Evolutionary conservation across 345 rosid species (phyloP), one percentile per base, ranked within the genome.

Genomic region (Aethionema arabicum): DNA sequence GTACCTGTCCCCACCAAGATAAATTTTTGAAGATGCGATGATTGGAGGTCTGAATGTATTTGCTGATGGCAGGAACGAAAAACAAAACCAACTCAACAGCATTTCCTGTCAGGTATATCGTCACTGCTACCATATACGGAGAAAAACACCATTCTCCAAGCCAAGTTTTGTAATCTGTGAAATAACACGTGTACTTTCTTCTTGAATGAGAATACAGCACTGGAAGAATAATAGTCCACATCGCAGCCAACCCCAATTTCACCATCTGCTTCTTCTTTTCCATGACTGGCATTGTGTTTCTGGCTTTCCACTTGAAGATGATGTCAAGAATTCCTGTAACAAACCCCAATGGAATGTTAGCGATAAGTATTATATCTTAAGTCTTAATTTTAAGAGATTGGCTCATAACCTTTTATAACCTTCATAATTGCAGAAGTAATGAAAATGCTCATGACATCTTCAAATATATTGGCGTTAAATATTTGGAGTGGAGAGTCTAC

Each of bases 401-500:
- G 27, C 50, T 72, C 4, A 67, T 57, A 70, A 92, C 98, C 96
- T 70, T 76, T 87, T 40, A 86, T 63, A 71, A 92, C 83, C 67
- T 85, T 82, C 61, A 92, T 77, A 66, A 86, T 49, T 63, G 98
- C 79, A 61, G 91, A 86, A 37, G 98, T 89, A 68, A 92, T 75
- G 75, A 92, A 92, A 72, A 92, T 81, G 83, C 96, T 92, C 90
- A 86, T 77, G 61, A 89, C 69, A 50, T 92, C 95, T 79, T 92
- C 96, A 74, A 92, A 85, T 70, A 85, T 63, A 61, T 63, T 75
- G 29, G 86, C 80, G 62, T 86, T 85, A 72, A 92, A 77, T 47
- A 89, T 67, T 69, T 87, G 80, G 44, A 92, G 78, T 32, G 98
- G 98, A 74, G 96, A 88, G 59, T 65, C 91, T 78, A 92, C 75